Evolutionary conservation across 78 protist species (phyloP), one percentile per base, ranked within the genome.

Genomic region (Diacronema lutheri): DNA sequence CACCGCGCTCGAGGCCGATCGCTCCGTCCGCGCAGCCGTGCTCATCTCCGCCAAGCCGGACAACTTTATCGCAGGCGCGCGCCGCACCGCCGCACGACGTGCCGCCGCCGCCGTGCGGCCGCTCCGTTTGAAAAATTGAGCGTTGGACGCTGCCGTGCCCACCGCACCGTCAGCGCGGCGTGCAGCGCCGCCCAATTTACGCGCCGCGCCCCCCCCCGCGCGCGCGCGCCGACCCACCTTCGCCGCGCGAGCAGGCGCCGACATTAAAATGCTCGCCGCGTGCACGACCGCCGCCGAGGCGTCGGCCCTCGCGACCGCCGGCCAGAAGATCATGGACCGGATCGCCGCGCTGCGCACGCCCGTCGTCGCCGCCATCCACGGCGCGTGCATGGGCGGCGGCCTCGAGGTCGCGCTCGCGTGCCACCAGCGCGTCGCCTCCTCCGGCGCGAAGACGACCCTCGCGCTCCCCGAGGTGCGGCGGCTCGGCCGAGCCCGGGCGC

Each of bases 351-450:
- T 3, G n/a, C 6, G 1, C 40, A 60, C 29, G 65, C 84, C 78
- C n/a, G 33, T 64, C 56, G 57, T 91, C 12, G 94, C 94, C 0
- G 94, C 94, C 14, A 86, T 92, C 84, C 64, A 89, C 41, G 94
- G 94, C 23, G 26, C 73, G 40, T 79, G 89, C 61, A 86, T 92
- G 5, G 94, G 94, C 3, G 94, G 93, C 19, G 92, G 94, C 56
- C 65, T 50, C 9, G 92, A 89, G 81, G 33, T 89, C 5, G 92
- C 91, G 11, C 84, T 92, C 5, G 91, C 92, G 20, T 86, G 92
- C 81, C 44, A 65, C 33, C 69, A 62, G 33, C 80, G 83, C 58
- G 50, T 83, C 31, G 85, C 86, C 25, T 12, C 79, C 29, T 64
- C 68, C n/a, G 0, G 4, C 26, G 6, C 74, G 4, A 38, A 64